Percentiles rank a stretch among this genome's conserved stretches.
These are phyloP conservation scores for Sporobolomyces roseus DNA, from an alignment of 768 basidiomycete genomes.

Conservation along the genomic window DNA sequence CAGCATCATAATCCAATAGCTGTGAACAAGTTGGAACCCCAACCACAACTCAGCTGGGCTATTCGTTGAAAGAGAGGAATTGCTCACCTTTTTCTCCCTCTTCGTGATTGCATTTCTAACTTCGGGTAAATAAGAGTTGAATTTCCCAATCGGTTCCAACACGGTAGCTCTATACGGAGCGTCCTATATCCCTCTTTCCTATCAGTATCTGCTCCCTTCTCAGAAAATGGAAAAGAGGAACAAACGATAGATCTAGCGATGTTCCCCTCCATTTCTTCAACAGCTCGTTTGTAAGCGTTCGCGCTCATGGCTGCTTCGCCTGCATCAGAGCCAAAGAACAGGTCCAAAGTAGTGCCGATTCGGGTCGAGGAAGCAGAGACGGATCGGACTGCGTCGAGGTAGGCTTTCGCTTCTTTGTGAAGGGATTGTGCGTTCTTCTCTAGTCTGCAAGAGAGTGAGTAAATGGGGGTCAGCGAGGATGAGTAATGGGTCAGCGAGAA, in stretches of 20 bases:
- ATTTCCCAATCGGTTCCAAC: slow-evolving; percentile 90
- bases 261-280: slow-evolving; percentile 84
- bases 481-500: neutral
- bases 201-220: neutral
- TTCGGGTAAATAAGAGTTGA: slow-evolving; percentile 89
- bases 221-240: slow-evolving; percentile 24
- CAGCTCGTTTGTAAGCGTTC: slow-evolving; percentile 90
- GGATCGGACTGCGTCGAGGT: slow-evolving; percentile 92
- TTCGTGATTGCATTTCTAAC: slow-evolving; percentile 91
- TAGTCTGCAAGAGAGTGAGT: slow-evolving; percentile 58
- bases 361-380: slow-evolving; percentile 45
- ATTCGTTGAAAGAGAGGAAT: neutral
- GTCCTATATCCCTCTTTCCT: slow-evolving; percentile 61
- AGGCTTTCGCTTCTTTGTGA: slow-evolving; percentile 92
- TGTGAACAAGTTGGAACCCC: too few relatives aligned
- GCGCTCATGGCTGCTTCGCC: slow-evolving; percentile 90
- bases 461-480: too few relatives aligned
- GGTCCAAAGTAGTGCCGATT: slow-evolving; percentile 63
- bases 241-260: slow-evolving; percentile 79
- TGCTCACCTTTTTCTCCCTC: slow-evolving; percentile 84
- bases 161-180: slow-evolving; percentile 90
- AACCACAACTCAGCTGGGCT: too few relatives aligned
- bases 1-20: slow-evolving; percentile 93
- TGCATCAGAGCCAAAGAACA: slow-evolving; percentile 71
- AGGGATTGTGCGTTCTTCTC: slow-evolving; percentile 92